phyloP scores from a whole-genome alignment of 345 rosid genomes.

The Brassica nigra region DNA sequence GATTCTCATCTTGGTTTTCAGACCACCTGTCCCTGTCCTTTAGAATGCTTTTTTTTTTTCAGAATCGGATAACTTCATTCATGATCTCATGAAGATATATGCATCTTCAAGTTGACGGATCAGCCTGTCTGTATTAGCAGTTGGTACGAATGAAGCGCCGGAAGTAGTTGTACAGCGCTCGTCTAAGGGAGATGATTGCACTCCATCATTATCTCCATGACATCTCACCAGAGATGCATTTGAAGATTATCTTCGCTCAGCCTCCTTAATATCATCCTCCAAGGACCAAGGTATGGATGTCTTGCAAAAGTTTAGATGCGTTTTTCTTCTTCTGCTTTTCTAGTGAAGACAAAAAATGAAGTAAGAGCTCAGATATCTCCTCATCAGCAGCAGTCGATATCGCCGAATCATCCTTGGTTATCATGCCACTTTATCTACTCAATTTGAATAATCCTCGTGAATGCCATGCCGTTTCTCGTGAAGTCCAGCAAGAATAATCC shows the following conservation, averaged over 20 bases:
- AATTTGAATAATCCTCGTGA: constrained; percentile 50
- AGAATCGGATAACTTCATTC: constrained; percentile 45
- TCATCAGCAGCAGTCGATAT: constrained; percentile 46
- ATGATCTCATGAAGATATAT: constrained; percentile 73
- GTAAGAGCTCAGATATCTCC: constrained; percentile 61
- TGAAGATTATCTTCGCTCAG: constrained; percentile 50
- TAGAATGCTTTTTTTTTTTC: constrained; percentile 49
- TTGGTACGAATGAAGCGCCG: constrained; percentile 39
- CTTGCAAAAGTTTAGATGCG: constrained; percentile 60
- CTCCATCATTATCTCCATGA: constrained; percentile 35
- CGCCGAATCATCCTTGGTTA: constrained; percentile 42
- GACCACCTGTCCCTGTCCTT: constrained; percentile 42
- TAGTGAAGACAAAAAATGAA: constrained; percentile 62
- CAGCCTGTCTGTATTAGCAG: constrained; percentile 51
- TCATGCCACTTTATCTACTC: constrained; percentile 19
- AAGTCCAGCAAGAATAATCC: constrained; percentile 56
- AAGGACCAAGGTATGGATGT: constrained; percentile 60
- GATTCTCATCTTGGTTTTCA: constrained; percentile 42
- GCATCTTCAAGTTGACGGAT: constrained; percentile 71
- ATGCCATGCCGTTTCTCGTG: too few relatives aligned
- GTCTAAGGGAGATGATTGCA: constrained; percentile 25
- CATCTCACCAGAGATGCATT: constrained; percentile 40
- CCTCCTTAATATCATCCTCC: constrained; percentile 74
- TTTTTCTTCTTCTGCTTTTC: constrained; percentile 62
- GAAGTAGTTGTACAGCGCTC: constrained; percentile 39